A percentile compares a stretch with the other conserved stretches of the same genome.
Conservation (phyloP, 1,139 yeast species). For the Sporopachydermia cereana region DNA sequence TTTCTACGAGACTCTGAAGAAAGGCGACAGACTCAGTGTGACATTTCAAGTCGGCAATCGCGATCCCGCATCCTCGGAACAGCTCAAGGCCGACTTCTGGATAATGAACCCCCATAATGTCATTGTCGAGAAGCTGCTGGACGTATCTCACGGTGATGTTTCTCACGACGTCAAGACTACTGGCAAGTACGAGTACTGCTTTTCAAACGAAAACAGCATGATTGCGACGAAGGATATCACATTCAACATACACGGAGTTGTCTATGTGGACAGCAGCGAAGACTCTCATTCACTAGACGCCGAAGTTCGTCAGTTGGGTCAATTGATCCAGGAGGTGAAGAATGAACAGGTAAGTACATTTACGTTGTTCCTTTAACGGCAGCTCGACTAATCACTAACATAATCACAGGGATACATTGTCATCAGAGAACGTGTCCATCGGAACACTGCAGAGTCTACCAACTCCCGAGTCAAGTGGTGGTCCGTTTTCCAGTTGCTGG, state of each 20-base stretch:
- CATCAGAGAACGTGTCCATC: slow-evolving; percentile 92
- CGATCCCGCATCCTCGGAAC: slow-evolving; percentile 67
- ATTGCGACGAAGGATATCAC: slow-evolving; percentile 81
- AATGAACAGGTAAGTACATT: slow-evolving; percentile 48
- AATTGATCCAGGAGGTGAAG: slow-evolving; percentile 73
- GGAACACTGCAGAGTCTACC: slow-evolving; percentile 97
- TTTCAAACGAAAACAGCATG: slow-evolving; percentile 71
- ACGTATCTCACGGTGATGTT: slow-evolving; percentile 74
- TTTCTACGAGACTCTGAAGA: slow-evolving; percentile 71
- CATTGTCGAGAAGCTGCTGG: slow-evolving; percentile 36
- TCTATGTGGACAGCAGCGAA: slow-evolving; percentile 72
- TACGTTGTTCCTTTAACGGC: background rate
- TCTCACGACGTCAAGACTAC: slow-evolving; percentile 47
- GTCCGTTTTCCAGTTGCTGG: slow-evolving; percentile 83
- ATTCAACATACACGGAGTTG: slow-evolving; percentile 89
- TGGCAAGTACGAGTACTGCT: slow-evolving; percentile 85
- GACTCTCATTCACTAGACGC: slow-evolving; percentile 60
- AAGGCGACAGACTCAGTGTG: slow-evolving; percentile 78
- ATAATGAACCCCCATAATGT: slow-evolving; percentile 51
- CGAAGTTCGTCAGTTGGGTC: slow-evolving; percentile 67
- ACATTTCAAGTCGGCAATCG: slow-evolving; percentile 93
- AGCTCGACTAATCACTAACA: background rate
- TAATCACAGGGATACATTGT: slow-evolving; percentile 57
- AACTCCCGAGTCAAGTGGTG: slow-evolving; percentile 97
- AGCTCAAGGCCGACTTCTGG: slow-evolving; percentile 56